Base-by-base conservation (phyloP, 1,284 basidiomycete species). In the Microbotryum silenes-acaulis region DNA sequence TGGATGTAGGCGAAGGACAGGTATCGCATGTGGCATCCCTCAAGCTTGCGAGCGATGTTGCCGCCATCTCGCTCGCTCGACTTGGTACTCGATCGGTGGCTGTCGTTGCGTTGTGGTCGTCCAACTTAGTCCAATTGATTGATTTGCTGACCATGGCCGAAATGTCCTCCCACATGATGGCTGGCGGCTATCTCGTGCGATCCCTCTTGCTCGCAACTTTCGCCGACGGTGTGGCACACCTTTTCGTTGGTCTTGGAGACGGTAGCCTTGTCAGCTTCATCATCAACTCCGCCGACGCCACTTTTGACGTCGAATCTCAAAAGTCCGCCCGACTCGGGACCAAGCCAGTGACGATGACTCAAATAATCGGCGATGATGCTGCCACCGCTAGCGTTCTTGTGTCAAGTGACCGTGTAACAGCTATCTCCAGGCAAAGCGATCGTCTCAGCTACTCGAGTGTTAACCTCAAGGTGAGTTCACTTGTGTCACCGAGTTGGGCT, bases 161-260 rank as follows among this genome's bases (percentile, higher is more conserved):
- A 10, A 52, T 71, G 54, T 25, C 64, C 31, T 52, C 64, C 54
- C 5, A 56, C 60, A 3, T 71, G 73, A 20, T 68, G 75, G 4
- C 77, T 84, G 53, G 65, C 27, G 55, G 80, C 81, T 33, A 80
- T 83, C 79, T 88, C 37, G 84, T 87, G 6, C 82, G 85, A 12
- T 89, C 87, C 4, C 71, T 91, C 21, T 74, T 88, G n/a, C 73
- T 90, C 52, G 80, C 83, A 70, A 82, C 83, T 63, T 89, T 91
- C 72, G 80, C 79, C 14, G 68, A 75, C 9, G 68, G 67, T 18
- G 57, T 72, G 16, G 75, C 80, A 52, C 73, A 85, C 65, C 78
- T 97, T 6, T 77, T 97, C 23, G 83, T 85, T 10, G 92, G 91
- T 1, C 77, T 93, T 6, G 83, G 82, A 6, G 84, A 96, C 73